Evolutionary conservation across 306 rosid genomes (phyloP), one percentile per base, ranked within the genome.

Genomic region (Vigna hirtella): DNA sequence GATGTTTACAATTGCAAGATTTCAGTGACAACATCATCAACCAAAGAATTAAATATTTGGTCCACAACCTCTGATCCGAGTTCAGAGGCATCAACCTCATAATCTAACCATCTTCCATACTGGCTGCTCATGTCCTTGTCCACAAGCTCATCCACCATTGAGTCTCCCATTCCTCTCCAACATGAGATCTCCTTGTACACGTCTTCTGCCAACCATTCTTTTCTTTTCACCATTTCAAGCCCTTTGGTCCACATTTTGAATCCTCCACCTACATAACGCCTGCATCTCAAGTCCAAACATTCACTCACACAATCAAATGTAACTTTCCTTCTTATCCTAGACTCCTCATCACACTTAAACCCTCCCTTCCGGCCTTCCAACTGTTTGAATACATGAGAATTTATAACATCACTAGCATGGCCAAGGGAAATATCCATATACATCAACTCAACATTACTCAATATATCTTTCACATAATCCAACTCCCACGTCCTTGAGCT

Each of bases 81-180:
- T 30, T 68, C 83, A 84, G 75, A 90, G 77, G 80, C 89, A 78
- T 95, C 93, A 8, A 77, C 82, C 62, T 89, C 96, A 68, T 81
- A 95, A 66, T 91, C 93, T 18, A 89, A 82, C 98, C 98, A 95
- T 69, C 84, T 89, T 76, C 93, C 98, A 70, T 77, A 77, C 34
- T 86, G 79, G 85, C 85, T 87, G 82, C 93, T 89, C 97, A 95
- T 95, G 85, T 95, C 98, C 82, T 85, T 89, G 81, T 86, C 92
- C 78, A 95, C 97, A 48, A 95, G 93, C 72, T 91, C 98, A 70
- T 92, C 97, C 2, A 94, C 98, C 97, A 90, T 92, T 48, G 89
- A 87, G 63, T 92, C 95, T 40, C 92, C 86, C 98, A 88, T 72
- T 77, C 83, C 91, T 34, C 58, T 86, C 91, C 89, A 93, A 63